Evolutionary conservation across 331 rosid genomes (phyloP).

Genomic region (Malus hybrid): DNA sequence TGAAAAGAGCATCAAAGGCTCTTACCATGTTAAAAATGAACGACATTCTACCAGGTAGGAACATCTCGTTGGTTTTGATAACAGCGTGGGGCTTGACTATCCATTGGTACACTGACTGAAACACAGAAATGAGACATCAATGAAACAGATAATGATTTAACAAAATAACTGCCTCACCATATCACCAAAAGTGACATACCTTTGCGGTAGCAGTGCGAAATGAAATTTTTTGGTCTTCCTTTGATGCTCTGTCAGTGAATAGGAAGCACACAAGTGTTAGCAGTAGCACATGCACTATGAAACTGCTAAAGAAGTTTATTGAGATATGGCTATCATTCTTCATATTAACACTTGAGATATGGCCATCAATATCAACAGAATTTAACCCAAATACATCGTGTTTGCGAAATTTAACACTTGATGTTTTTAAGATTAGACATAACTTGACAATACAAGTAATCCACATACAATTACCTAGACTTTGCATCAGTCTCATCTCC

Average conservation of each 20-base stretch:
- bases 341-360: background rate
- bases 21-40: slow-evolving; percentile 87
- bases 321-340: background rate
- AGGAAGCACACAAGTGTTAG: background rate
- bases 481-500: slow-evolving; percentile 63
- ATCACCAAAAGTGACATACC: slow-evolving; percentile 30
- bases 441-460: background rate
- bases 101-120: slow-evolving; percentile 94
- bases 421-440: background rate
- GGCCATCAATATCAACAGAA: background rate
- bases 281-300: background rate
- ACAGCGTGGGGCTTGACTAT: slow-evolving; percentile 85
- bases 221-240: slow-evolving; percentile 71
- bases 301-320: background rate
- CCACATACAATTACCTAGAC: slow-evolving; percentile 44
- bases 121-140: slow-evolving; percentile 21
- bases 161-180: background rate
- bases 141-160: background rate
- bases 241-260: slow-evolving; percentile 48
- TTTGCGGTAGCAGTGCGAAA: slow-evolving; percentile 89
- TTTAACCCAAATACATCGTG: background rate
- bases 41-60: slow-evolving; percentile 94
- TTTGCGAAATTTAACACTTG: background rate
- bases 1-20: slow-evolving; percentile 10
- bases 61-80: slow-evolving; percentile 82